A percentile compares a stretch with the other conserved stretches of the same genome.
Conservation (phyloP, 306 rosid species). For the Crataegus laevigata region DNA sequence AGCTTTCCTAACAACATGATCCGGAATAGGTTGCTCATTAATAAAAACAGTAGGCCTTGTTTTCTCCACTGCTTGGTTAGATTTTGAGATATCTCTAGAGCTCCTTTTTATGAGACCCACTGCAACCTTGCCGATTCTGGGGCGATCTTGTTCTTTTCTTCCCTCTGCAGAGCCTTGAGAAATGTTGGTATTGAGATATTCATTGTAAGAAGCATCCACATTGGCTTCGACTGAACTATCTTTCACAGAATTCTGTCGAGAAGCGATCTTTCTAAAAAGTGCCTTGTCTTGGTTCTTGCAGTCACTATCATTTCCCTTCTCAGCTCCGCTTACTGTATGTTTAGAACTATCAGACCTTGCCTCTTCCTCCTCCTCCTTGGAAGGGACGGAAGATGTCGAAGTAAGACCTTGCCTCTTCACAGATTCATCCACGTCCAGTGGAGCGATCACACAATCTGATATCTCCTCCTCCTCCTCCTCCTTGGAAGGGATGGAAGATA, state of each 20-base stretch:
- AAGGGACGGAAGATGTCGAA: conserved; percentile 18
- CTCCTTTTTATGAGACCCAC: conserved; percentile 29
- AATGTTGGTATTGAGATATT: conserved; percentile 20
- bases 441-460: background rate
- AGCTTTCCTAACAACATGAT: conserved; percentile 26
- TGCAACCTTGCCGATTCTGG: conserved; percentile 13
- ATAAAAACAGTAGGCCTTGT: conserved; percentile 27
- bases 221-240: conserved; percentile 17
- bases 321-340: conserved; percentile 4
- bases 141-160: conserved; percentile 29
- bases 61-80: conserved; percentile 13
- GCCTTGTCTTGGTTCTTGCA: conserved; percentile 11
- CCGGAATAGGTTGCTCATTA: conserved; percentile 34
- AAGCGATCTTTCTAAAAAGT: background rate
- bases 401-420: conserved; percentile 16
- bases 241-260: conserved; percentile 13
- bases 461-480: conserved; percentile 7
- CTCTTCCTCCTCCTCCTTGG: conserved; percentile 13
- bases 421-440: conserved; percentile 7
- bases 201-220: conserved; percentile 28
- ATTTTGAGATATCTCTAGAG: conserved; percentile 30
- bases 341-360: conserved; percentile 16
- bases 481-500: conserved; percentile 19
- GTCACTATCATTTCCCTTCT: conserved; percentile 11
- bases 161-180: conserved; percentile 31